These are phyloP conservation scores for Linnemannia zychae DNA, from an alignment of 192 early-diverging fungal genomes.

Conservation along the genomic window DNA sequence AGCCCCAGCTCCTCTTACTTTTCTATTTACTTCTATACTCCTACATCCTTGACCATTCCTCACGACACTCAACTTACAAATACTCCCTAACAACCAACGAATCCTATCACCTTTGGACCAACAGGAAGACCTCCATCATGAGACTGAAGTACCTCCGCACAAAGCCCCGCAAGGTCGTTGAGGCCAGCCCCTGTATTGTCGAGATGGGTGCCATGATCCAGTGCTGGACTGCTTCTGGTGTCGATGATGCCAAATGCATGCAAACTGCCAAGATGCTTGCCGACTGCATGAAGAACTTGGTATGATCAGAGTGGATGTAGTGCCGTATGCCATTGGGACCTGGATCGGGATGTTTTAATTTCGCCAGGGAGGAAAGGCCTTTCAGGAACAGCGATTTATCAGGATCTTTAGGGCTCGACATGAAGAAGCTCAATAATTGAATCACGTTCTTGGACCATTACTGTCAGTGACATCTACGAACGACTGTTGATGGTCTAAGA, in stretches of 20 bases:
- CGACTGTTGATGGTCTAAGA: too few relatives aligned
- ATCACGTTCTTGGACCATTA: too few relatives aligned
- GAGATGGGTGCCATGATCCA: conserved; percentile 74
- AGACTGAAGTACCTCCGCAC: conserved; percentile 73
- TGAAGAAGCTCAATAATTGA: too few relatives aligned
- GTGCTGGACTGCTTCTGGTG: conserved; percentile 68
- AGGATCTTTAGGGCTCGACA: not conserved
- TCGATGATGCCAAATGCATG: conserved; percentile 67
- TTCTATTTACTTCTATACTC: not conserved
- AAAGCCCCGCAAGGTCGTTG: conserved; percentile 66
- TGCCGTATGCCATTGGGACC: not conserved
- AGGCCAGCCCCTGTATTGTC: conserved; percentile 66
- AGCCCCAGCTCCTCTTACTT: not conserved
- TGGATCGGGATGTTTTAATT: not conserved
- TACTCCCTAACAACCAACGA: not conserved
- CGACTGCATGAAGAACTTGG: conserved; percentile 69
- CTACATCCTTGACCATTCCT: not conserved
- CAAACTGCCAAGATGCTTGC: conserved; percentile 64
- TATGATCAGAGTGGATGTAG: conserved; percentile 33
- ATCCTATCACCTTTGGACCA: not conserved
- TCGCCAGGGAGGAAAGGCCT: not conserved
- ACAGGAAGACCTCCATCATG: conserved; percentile 49
- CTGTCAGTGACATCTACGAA: too few relatives aligned
- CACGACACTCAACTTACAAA: not conserved
- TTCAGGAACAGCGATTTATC: not conserved